Conservation (phyloP, 176 grass and related monocot genomes). For the Tillandsia fasciculata region DNA sequence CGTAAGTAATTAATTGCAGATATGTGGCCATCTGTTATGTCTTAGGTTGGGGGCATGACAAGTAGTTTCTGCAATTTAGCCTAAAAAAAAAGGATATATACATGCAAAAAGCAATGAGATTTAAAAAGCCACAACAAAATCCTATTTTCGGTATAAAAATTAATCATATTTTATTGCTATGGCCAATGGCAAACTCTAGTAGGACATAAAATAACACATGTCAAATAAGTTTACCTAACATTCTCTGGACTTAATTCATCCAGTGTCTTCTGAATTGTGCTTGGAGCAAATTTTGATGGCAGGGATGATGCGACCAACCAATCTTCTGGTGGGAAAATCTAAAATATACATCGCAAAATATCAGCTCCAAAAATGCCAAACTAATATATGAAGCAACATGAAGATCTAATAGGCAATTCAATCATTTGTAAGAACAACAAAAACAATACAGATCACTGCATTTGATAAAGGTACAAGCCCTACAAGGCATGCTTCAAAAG, state of each 20-base stretch:
- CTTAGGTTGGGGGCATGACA: no score
- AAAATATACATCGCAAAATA: neutral
- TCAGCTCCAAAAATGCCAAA: neutral
- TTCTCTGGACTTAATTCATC: slow-evolving; percentile 72
- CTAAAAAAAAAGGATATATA: no score
- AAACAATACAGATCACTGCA: neutral
- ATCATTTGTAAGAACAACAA: neutral
- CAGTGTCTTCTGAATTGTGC: slow-evolving; percentile 56
- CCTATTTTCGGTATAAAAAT: no score
- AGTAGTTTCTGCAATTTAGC: no score
- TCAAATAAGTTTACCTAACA: slow-evolving; percentile 53
- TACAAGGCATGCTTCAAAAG: neutral
- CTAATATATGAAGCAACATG: neutral
- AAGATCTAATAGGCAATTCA: no score
- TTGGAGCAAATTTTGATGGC: slow-evolving; percentile 72
- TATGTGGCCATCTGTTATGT: no score
- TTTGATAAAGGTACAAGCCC: neutral
- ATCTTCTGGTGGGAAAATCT: slow-evolving; percentile 91
- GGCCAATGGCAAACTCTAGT: neutral
- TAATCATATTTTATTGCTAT: neutral
- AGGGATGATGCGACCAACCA: slow-evolving; percentile 65
- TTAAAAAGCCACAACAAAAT: no score
- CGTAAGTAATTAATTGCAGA: no score
- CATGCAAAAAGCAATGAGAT: no score
- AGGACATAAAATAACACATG: neutral